phyloP scores from a whole-genome alignment of 768 basidiomycete genomes.

The Lepiota brunneoincarnata region DNA sequence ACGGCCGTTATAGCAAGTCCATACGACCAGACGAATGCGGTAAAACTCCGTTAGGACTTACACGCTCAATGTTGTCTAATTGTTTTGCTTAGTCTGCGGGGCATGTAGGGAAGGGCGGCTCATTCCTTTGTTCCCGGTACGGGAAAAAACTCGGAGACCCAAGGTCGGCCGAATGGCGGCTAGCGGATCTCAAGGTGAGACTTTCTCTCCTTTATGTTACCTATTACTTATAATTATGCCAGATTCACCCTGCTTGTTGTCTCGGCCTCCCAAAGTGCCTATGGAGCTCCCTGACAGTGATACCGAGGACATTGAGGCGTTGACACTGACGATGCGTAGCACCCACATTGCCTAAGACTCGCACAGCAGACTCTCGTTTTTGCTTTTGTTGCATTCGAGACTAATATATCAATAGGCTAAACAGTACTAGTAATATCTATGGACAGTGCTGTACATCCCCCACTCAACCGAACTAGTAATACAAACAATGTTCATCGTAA shows the following conservation, averaged over 20 bases:
- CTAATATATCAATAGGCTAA: neutral
- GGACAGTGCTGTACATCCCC: neutral
- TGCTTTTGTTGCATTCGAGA: neutral
- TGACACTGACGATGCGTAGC: constrained; percentile 23
- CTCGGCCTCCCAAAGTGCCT: neutral
- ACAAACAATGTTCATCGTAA: neutral
- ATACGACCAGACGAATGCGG: constrained; percentile 64
- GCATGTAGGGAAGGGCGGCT: constrained; percentile 60
- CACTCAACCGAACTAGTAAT: constrained; percentile 7
- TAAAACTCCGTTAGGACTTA: constrained; percentile 29
- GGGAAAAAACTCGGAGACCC: constrained; percentile 28
- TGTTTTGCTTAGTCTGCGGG: constrained; percentile 52
- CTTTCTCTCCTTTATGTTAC: neutral
- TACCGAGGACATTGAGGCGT: constrained; percentile 29
- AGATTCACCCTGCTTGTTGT: constrained; percentile 33
- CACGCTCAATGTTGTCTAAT: neutral
- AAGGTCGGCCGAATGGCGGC: constrained; percentile 44
- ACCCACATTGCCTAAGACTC: neutral
- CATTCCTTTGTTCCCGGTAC: constrained; percentile 46
- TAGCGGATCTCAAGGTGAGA: constrained; percentile 42
- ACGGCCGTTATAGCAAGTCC: constrained; percentile 73
- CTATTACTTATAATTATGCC: neutral
- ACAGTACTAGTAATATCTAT: neutral
- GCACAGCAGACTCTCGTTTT: neutral
- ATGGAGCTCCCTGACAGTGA: constrained; percentile 22